These are phyloP conservation scores for Neospermospora avenae DNA, from an alignment of 2,329 filamentous ascomycete species.

Conservation along the genomic window DNA sequence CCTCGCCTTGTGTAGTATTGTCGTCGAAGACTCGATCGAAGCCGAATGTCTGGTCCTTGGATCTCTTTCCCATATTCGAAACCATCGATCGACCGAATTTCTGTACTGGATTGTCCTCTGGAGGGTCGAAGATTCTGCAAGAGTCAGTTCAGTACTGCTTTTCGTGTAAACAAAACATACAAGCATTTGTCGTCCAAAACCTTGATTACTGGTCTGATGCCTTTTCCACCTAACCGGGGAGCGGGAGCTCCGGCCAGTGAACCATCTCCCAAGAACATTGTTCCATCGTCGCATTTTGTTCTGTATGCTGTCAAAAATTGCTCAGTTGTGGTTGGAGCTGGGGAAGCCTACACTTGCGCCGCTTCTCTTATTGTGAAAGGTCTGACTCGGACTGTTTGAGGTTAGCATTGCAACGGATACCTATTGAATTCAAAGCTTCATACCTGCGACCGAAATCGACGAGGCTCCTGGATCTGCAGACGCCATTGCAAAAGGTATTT, in stretches of 20 bases:
- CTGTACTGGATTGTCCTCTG: conserved; percentile 89
- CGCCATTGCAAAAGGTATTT: conserved; percentile 23
- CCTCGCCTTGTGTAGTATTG: conserved; percentile 84
- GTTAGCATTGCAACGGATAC: conserved; percentile 17
- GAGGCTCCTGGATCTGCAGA: conserved; percentile 32
- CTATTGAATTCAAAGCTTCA: neutral
- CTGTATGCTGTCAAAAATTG: conserved; percentile 26
- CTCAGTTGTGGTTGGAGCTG: neutral
- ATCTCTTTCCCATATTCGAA: conserved; percentile 75
- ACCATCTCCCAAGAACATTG: conserved; percentile 92
- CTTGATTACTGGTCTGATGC: conserved; percentile 88
- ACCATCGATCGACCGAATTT: conserved; percentile 81
- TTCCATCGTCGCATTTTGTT: conserved; percentile 70
- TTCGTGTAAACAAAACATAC: conserved; percentile 53
- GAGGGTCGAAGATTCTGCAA: conserved; percentile 87
- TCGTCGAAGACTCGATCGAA: conserved; percentile 98
- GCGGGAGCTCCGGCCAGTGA: conserved; percentile 84
- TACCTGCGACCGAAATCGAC: conserved; percentile 38
- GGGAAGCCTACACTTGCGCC: conserved; percentile 67
- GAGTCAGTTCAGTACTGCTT: conserved; percentile 13
- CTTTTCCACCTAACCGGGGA: conserved; percentile 81
- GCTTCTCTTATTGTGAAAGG: conserved; percentile 87
- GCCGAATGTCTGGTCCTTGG: conserved; percentile 96
- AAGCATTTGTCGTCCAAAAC: conserved; percentile 94
- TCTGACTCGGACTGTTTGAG: conserved; percentile 58